Base-by-base conservation (phyloP, 2,329 filamentous ascomycete genomes). In the Xylariaceae sp. region DNA sequence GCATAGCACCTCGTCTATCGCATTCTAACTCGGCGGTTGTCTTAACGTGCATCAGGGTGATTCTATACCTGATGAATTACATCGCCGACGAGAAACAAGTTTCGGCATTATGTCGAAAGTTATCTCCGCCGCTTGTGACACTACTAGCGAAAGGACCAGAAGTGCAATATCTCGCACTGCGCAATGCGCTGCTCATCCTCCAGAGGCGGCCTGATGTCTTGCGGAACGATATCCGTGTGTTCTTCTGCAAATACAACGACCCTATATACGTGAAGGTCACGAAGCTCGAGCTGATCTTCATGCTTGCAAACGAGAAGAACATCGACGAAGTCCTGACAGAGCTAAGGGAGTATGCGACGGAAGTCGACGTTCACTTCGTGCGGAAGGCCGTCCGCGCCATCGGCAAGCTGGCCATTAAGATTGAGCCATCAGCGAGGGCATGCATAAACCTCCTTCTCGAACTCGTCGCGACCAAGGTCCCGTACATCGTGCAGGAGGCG, bases 211-310 rank as follows among this genome's bases (percentile, higher is more conserved):
- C 95, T 0, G 95, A 98, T 69, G 93, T 99, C 7, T 76, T 99
- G 51, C 86, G 92, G 61, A 98, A 97, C 74, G 95, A 99, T 73
- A 98, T 99, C 60, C 87, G 95, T 45, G 95, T 99, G 29, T 99
- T 99, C 77, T 99, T 99, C 77, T 99, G 95, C 86, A 99, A 99
- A 81, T 99, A 99, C 77, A 99, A 99, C 73, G 95, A 99, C 70
- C 95, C 95, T 0, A 99, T 99, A 62, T 99, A 98, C 73, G 95
- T 99, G 77, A 99, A 99, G 75, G 95, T 99, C 49, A 99, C 95
- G 16, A 99, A 99, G 76, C 82, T 99, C 48, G 95, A 99, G 75
- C 84, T 99, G 66, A 98, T 99, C 64, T 99, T 99, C 75, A 99
- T 98, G 95, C 83, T 99, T 57, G 95, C 95, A 7, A 96, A 86